These are phyloP conservation scores for Tulasnella sp. DNA, from an alignment of 768 basidiomycete species.

Conservation along the genomic window DNA sequence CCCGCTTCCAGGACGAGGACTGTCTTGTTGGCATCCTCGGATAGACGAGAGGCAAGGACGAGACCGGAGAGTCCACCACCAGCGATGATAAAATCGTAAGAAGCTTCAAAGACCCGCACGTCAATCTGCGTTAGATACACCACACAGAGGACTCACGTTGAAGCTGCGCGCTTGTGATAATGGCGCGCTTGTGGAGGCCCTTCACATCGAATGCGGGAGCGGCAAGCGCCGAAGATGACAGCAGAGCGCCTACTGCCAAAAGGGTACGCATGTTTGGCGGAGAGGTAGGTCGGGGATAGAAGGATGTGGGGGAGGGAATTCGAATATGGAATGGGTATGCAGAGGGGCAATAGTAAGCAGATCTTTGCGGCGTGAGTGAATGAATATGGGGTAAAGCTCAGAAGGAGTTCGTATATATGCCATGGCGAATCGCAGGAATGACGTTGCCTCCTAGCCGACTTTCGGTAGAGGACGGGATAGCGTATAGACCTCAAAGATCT, in stretches of 20 bases:
- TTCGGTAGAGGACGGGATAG: too few relatives aligned
- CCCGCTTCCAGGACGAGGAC: conserved; percentile 17
- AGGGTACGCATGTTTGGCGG: neutral
- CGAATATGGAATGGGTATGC: neutral
- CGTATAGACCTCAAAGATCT: too few relatives aligned
- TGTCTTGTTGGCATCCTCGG: conserved; percentile 10
- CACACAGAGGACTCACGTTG: neutral
- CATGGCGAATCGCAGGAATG: too few relatives aligned
- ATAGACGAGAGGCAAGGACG: conserved; percentile 13
- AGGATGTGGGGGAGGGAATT: neutral
- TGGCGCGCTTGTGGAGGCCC: neutral
- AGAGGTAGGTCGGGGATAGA: neutral
- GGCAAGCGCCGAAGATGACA: neutral
- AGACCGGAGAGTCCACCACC: conserved; percentile 17
- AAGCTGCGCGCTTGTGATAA: neutral
- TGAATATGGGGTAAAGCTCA: neutral
- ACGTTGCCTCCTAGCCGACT: too few relatives aligned
- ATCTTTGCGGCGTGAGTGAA: neutral
- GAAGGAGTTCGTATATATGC: too few relatives aligned
- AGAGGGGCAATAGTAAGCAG: neutral
- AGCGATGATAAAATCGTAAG: conserved; percentile 16
- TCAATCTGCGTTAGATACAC: conserved; percentile 2
- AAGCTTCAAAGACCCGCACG: neutral
- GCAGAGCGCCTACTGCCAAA: neutral
- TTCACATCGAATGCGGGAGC: neutral